Evolutionary conservation across 179 eudicot species (phyloP).

Genomic region (Silene coronaria): DNA sequence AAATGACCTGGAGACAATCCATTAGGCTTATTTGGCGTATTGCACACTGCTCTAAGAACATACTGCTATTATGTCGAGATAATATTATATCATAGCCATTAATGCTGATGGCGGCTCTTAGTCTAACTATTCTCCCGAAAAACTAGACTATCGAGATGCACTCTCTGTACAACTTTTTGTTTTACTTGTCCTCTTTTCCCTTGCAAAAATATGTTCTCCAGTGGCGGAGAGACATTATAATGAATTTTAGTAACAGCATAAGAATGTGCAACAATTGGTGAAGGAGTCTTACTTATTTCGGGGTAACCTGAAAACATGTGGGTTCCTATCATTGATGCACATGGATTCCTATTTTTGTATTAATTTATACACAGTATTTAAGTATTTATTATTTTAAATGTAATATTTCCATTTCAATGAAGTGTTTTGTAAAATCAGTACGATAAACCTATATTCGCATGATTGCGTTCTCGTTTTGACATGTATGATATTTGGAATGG

Average conservation of each 20-base stretch:
- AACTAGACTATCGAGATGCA: neutral
- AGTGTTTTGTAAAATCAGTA: neutral
- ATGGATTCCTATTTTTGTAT: neutral
- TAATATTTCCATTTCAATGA: neutral
- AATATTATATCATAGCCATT: neutral
- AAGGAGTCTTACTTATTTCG: neutral
- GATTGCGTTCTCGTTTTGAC: neutral
- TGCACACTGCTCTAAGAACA: too few relatives aligned
- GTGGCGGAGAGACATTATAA: neutral
- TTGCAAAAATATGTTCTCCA: neutral
- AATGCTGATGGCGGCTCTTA: neutral
- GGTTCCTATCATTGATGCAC: neutral
- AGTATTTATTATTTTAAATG: neutral
- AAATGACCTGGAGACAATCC: too few relatives aligned
- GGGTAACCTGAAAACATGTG: neutral
- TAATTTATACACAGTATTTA: too few relatives aligned
- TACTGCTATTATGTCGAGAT: neutral
- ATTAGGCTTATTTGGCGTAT: too few relatives aligned
- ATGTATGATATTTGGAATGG: neutral
- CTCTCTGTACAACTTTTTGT: neutral
- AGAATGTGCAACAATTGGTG: neutral
- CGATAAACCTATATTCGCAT: neutral
- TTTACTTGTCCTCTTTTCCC: neutral
- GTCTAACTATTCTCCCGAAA: neutral
- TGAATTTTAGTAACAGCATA: neutral